Conservation (phyloP, 2,329 filamentous ascomycete species). For the Claviceps paspali region DNA sequence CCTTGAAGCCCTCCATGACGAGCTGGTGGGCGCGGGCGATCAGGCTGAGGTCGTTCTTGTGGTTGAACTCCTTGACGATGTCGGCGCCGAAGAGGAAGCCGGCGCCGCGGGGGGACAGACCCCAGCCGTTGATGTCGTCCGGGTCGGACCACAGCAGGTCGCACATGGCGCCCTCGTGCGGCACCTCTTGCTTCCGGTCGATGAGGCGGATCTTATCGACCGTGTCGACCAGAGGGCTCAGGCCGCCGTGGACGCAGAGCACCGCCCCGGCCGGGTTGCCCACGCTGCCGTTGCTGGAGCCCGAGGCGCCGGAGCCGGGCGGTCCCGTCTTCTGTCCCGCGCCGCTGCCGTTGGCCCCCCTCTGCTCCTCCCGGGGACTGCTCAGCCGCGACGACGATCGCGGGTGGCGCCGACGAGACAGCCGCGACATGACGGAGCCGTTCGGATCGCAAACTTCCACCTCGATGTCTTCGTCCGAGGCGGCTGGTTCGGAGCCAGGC, state of each 20-base stretch:
- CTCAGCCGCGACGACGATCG: slow-evolving; percentile 2
- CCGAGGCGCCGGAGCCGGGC: slow-evolving; percentile 65
- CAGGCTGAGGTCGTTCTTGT: slow-evolving; percentile 79
- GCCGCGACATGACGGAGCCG: slow-evolving; percentile 62
- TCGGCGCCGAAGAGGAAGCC: slow-evolving; percentile 92
- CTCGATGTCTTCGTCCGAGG: slow-evolving; percentile 60
- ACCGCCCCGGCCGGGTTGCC: slow-evolving; percentile 68
- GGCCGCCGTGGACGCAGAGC: slow-evolving; percentile 86
- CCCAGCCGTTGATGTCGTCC: slow-evolving; percentile 96
- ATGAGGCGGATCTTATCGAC: slow-evolving; percentile 92
- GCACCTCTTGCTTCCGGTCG: slow-evolving; percentile 94
- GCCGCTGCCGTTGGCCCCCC: slow-evolving; percentile 3
- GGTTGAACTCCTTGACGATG: slow-evolving; percentile 92
- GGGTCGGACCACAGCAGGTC: slow-evolving; percentile 96
- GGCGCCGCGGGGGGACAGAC: slow-evolving; percentile 79
- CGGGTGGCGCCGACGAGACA: slow-evolving; percentile 34
- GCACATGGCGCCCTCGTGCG: slow-evolving; percentile 97
- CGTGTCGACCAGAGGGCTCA: slow-evolving; percentile 80
- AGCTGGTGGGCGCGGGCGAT: slow-evolving; percentile 93
- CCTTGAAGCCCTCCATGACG: slow-evolving; percentile 98
- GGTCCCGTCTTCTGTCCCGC: slow-evolving; percentile 39
- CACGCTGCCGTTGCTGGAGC: slow-evolving; percentile 45
- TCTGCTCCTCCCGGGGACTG: slow-evolving; percentile 6
- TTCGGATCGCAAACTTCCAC: slow-evolving; percentile 84
- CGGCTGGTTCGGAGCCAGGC: slow-evolving; percentile 26